Conservation (phyloP, 1,284 basidiomycete species). For the Ceratobasidium sp. region DNA sequence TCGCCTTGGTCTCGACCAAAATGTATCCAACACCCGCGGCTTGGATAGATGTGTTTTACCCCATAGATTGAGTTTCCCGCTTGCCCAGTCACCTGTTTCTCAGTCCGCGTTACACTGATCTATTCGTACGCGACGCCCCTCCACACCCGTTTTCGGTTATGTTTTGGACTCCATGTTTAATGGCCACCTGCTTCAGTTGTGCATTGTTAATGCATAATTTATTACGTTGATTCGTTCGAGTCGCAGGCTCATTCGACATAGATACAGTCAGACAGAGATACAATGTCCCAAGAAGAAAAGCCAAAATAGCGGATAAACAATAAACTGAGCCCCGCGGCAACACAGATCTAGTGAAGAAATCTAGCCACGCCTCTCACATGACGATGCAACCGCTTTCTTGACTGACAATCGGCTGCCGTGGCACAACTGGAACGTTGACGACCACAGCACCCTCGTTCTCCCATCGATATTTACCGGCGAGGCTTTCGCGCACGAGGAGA, state of each 20-base stretch:
- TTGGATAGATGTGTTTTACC: slow-evolving; percentile 21
- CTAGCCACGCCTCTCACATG: slow-evolving; percentile 32
- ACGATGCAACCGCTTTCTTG: slow-evolving; percentile 14
- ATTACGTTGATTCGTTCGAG: neutral
- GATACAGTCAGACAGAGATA: slow-evolving; percentile 13
- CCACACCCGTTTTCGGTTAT: slow-evolving; percentile 23
- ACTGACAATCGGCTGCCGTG: neutral
- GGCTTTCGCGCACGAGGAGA: slow-evolving; percentile 31
- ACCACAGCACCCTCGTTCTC: slow-evolving; percentile 31
- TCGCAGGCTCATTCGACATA: neutral
- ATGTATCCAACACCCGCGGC: slow-evolving; percentile 35
- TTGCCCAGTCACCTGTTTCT: neutral
- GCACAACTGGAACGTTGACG: slow-evolving; percentile 14
- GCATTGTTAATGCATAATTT: slow-evolving; percentile 18
- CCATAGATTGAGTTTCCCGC: slow-evolving; percentile 1
- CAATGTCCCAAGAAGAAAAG: slow-evolving; percentile 3
- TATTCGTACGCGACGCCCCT: slow-evolving; percentile 5
- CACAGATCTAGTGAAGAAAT: no score
- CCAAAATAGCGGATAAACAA: neutral
- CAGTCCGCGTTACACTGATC: neutral
- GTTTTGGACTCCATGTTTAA: no score
- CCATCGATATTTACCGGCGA: slow-evolving; percentile 6
- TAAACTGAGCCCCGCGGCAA: no score
- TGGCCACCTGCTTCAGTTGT: no score
- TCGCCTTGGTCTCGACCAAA: slow-evolving; percentile 16